A percentile compares a stretch with the other conserved stretches of the same genome.
Evolutionary conservation across 805 yeast genomes (phyloP).

Genomic region (Ascoidea asiatica): DNA sequence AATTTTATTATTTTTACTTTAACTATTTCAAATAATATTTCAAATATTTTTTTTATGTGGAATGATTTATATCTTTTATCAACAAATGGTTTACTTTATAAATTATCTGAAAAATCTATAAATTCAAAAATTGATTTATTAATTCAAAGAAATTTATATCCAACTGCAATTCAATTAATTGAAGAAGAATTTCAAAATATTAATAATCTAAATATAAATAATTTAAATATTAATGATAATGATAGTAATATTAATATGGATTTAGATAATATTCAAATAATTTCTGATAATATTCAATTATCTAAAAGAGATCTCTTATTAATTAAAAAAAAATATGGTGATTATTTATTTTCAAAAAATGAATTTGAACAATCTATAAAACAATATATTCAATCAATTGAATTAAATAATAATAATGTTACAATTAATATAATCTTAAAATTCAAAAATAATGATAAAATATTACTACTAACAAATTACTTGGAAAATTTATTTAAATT

Average conservation of each 20-base stretch:
- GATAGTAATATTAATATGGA: neutral
- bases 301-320: slow-evolving; percentile 20
- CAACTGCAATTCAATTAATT: slow-evolving; percentile 63
- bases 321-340: slow-evolving; percentile 53
- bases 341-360: slow-evolving; percentile 51
- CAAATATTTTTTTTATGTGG: slow-evolving; percentile 44
- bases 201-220: slow-evolving; percentile 8
- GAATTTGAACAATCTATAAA: slow-evolving; percentile 57
- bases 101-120: slow-evolving; percentile 50
- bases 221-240: neutral
- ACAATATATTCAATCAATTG: slow-evolving; percentile 54
- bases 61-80: slow-evolving; percentile 47
- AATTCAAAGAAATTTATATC: slow-evolving; percentile 54
- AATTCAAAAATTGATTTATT: slow-evolving; percentile 58
- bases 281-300: slow-evolving; percentile 9
- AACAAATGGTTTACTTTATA: slow-evolving; percentile 63
- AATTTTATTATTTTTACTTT: slow-evolving; percentile 59
- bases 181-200: slow-evolving; percentile 14
- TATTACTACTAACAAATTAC: slow-evolving; percentile 30
- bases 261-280: no score
- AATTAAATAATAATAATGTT: slow-evolving; percentile 10
- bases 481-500: slow-evolving; percentile 16
- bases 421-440: slow-evolving; percentile 30
- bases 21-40: slow-evolving; percentile 52
- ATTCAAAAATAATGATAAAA: slow-evolving; percentile 41